Evolutionary conservation across 2,329 filamentous ascomycete genomes (phyloP).

Genomic region (Penicillium brevicompactum): DNA sequence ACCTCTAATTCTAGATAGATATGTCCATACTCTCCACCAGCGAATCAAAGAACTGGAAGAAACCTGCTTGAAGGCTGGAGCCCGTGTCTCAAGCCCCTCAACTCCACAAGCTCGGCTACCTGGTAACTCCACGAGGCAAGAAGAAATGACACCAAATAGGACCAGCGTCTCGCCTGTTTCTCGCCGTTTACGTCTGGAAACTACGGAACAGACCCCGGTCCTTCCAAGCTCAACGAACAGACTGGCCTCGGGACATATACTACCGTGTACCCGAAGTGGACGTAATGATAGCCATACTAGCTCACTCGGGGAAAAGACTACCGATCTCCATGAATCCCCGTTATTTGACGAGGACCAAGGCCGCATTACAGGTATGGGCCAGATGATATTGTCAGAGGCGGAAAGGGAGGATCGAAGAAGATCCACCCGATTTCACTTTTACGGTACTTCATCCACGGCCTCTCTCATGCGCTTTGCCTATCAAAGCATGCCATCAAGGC

Average conservation of each 20-base stretch:
- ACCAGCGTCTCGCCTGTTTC: background rate
- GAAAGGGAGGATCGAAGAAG: background rate
- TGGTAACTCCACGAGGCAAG: background rate
- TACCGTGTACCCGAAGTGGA: background rate
- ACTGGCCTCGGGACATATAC: background rate
- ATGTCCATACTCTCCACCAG: slow-evolving; percentile 1
- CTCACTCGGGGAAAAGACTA: background rate
- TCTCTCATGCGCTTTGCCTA: slow-evolving; percentile 6
- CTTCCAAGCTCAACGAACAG: background rate
- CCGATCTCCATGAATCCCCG: slow-evolving; percentile 1
- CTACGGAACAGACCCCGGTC: background rate
- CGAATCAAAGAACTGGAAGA: slow-evolving; percentile 9
- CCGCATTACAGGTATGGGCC: slow-evolving; percentile 6
- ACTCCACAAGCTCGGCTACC: background rate
- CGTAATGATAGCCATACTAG: background rate
- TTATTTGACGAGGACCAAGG: slow-evolving; percentile 8
- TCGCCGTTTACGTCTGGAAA: background rate
- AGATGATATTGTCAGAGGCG: background rate
- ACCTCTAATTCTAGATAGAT: background rate
- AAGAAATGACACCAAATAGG: background rate
- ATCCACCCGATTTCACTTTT: slow-evolving; percentile 5
- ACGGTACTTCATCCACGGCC: slow-evolving; percentile 7
- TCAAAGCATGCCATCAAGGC: slow-evolving; percentile 5
- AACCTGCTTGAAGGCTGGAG: background rate
- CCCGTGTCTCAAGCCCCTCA: background rate